Evolutionary conservation across 331 rosid genomes (phyloP), one percentile per base, ranked within the genome.

Genomic region (Acacia pycnantha): DNA sequence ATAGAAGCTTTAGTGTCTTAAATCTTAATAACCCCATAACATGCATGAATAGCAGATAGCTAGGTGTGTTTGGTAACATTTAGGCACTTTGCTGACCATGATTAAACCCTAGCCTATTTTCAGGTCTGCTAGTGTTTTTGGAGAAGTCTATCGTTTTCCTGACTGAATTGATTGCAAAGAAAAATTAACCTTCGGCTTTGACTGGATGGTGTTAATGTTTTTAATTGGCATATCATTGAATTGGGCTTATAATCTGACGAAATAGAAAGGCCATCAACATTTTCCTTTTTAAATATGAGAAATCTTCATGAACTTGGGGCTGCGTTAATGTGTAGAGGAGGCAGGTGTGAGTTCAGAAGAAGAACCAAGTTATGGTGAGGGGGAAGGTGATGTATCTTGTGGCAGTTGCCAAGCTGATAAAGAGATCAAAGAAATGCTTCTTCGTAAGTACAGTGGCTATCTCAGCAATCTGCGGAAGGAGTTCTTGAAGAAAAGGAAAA

Each of bases 381-480:
- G 76, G 73, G 92, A 89, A 81, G 78, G 74, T 5, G 47, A 14
- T 9, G 78, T 80, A 56, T 37, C 70, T 50, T 48, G 58, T 51
- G 77, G 81, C 1, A 70, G 64, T 18, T 66, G 73, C 51, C 15
- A 74, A 11, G 84, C 69, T 16, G 90, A 89, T 68, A 68, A 80
- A 77, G 97, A 90, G 69, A 88, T 92, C 3, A 94, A 94, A 82
- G 97, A 82, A 82, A 89, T 84, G 92, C 97, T 94, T 3, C 90
- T 89, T 75, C 86, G 87, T 4, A 94, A 92, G 86, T 91, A 94
- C 88, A 92, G 94, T 73, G 97, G 97, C 29, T 90, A 90, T 56
- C 90, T 93, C 10, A 77, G 87, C 81, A 90, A 67, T 79, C 83
- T 93, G 82, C 90, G 87, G 84, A 90, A 86, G 80, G 93, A 90